Evolutionary conservation across 768 basidiomycete genomes (phyloP).

Genomic region (Pleurotus sapidus): DNA sequence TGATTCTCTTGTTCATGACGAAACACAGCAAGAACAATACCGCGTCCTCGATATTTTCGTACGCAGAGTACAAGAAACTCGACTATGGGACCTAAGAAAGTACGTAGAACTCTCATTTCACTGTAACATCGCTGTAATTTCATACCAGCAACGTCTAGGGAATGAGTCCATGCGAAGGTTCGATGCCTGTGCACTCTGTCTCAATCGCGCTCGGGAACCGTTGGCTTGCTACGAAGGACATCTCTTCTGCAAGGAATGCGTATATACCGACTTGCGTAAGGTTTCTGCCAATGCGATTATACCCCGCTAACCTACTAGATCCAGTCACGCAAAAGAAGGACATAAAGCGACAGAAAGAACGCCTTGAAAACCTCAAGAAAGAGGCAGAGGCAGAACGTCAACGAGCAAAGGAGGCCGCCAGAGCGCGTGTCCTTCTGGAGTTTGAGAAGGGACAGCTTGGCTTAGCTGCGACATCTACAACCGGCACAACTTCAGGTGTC

Average conservation of each 20-base stretch:
- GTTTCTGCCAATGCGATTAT: slow-evolving; percentile 4
- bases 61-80: slow-evolving; percentile 84
- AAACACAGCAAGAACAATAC: slow-evolving; percentile 92
- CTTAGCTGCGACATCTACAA: slow-evolving; percentile 46
- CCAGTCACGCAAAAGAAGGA: slow-evolving; percentile 87
- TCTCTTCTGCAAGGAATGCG: slow-evolving; percentile 95
- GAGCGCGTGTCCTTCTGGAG: slow-evolving; percentile 85
- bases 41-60: slow-evolving; percentile 85
- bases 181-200: slow-evolving; percentile 87
- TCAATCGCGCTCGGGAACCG: slow-evolving; percentile 81
- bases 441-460: slow-evolving; percentile 87
- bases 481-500: slow-evolving; percentile 35
- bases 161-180: slow-evolving; percentile 92
- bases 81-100: slow-evolving; percentile 83
- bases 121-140: background rate
- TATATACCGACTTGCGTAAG: slow-evolving; percentile 80
- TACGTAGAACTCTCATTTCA: slow-evolving; percentile 25
- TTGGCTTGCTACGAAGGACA: slow-evolving; percentile 85
- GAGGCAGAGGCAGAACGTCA: slow-evolving; percentile 81
- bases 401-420: slow-evolving; percentile 67
- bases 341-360: slow-evolving; percentile 87
- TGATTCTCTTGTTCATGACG: slow-evolving; percentile 48
- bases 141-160: slow-evolving; percentile 67
- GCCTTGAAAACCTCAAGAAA: slow-evolving; percentile 67
- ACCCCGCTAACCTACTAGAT: slow-evolving; percentile 9